Percentiles rank a stretch among this genome's conserved stretches.
Evolutionary conservation across 352 stramenopile genomes (phyloP).

Genomic region (Phytophthora tubulina): DNA sequence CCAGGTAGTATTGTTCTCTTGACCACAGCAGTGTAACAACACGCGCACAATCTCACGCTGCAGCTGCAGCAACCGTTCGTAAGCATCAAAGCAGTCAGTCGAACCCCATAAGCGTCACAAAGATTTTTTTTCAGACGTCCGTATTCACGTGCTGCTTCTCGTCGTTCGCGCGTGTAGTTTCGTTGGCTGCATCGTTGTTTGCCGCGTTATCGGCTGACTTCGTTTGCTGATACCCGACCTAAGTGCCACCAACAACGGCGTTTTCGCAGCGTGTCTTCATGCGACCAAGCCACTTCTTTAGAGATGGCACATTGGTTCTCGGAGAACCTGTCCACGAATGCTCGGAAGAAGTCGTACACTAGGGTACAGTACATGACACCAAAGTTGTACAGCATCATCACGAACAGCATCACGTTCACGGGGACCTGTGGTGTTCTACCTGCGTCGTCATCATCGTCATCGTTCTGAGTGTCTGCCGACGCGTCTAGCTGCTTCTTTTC

Average conservation of each 20-base stretch:
- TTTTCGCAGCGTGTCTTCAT: slow-evolving; percentile 92
- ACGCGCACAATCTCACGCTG: slow-evolving; percentile 95
- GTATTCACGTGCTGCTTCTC: slow-evolving; percentile 98
- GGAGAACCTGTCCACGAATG: slow-evolving; percentile 80
- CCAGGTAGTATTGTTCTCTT: slow-evolving; percentile 93
- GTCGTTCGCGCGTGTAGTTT: slow-evolving; percentile 55
- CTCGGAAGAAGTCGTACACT: slow-evolving; percentile 91
- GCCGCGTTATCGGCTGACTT: slow-evolving; percentile 46
- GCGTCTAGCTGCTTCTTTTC: slow-evolving; percentile 38
- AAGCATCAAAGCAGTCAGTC: slow-evolving; percentile 96
- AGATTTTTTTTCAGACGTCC: slow-evolving; percentile 94
- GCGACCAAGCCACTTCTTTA: slow-evolving; percentile 95
- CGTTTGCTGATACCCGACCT: slow-evolving; percentile 80
- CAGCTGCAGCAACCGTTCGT: slow-evolving; percentile 94
- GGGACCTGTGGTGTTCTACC: slow-evolving; percentile 65
- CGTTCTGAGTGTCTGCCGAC: slow-evolving; percentile 13
- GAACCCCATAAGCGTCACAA: slow-evolving; percentile 97
- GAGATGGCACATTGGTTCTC: slow-evolving; percentile 61
- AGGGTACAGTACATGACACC: slow-evolving; percentile 90
- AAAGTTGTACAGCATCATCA: slow-evolving; percentile 93
- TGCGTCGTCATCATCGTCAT: slow-evolving; percentile 37
- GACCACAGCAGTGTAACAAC: slow-evolving; percentile 93
- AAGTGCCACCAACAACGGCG: slow-evolving; percentile 94
- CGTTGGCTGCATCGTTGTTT: slow-evolving; percentile 21
- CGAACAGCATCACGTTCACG: slow-evolving; percentile 87